Base-by-base conservation (phyloP, 495 filamentous ascomycete genomes). In the Chlorociboria aeruginascens region DNA sequence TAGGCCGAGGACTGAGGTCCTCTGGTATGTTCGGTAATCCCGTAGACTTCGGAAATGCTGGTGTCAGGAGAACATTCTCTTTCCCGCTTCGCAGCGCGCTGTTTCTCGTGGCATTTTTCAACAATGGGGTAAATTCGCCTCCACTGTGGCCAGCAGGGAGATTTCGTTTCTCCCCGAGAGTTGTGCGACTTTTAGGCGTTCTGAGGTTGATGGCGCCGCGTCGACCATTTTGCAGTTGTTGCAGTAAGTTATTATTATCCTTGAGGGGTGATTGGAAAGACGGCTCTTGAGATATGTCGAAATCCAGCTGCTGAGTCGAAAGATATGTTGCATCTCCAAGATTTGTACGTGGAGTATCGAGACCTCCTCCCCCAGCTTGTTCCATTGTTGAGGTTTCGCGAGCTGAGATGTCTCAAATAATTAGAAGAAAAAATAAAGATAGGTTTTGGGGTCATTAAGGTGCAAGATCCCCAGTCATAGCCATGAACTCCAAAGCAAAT, bases 121-220 rank as follows among this genome's bases (percentile, higher is more conserved):
- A 77, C 46, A 98, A 65, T 0, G 92, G 92, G 2, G 92, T 98
- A 60, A 98, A 98, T 52, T 98, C 93, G 40, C 75, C 77, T 43
- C 79, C 81, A 11, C 69, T 75, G 1, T 77, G 63, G 33, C 73
- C 74, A 17, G 69, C 64, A 10, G 76, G 72, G 25, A 82, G 57
- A 74, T 89, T 85, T 54, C 72, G 71, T 52, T 74, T 73, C 60
- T 83, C 77, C 40, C 71, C 77, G 35, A 93, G 76, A 45, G 83
- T 79, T 31, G 79, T 67, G 43, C 71, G 69, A 61, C 74, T 66
- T 50, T 82, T 79, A 35, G 86, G 86, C 34, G 88, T 90, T 61
- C 73, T 73, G 61, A 84, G 67, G 59, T 63, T 85, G 48, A 69
- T 67, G 9, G 51, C 53, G 20, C 63, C 72, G 48, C 73, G 75